These are phyloP conservation scores for Aspergillus bridgeri DNA, from an alignment of 495 filamentous ascomycete species.

Conservation along the genomic window DNA sequence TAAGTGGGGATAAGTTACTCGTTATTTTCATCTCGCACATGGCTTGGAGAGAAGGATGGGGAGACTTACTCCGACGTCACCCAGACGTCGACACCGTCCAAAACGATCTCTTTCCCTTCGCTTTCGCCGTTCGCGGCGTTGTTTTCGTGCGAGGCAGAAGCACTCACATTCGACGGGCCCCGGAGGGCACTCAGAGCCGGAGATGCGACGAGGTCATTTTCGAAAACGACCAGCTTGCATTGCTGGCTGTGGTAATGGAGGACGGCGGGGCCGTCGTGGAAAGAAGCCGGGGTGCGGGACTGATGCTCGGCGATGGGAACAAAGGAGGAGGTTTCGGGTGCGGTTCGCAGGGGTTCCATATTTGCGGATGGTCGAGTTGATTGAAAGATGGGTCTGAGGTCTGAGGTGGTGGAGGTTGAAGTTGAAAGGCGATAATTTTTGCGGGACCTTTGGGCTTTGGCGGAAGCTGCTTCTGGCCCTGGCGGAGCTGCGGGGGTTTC, in stretches of 20 bases:
- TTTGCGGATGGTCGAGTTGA: constrained; percentile 4
- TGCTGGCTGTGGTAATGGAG: constrained; percentile 68
- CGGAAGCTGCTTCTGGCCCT: neutral
- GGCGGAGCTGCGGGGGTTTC: constrained; percentile 1
- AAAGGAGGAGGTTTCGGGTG: constrained; percentile 57
- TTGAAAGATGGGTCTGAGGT: constrained; percentile 1
- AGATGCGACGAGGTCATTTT: constrained; percentile 35
- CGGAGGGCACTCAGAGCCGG: constrained; percentile 32
- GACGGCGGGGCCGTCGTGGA: constrained; percentile 74
- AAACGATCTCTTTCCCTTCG: constrained; percentile 42
- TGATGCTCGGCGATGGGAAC: constrained; percentile 75
- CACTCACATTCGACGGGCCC: constrained; percentile 6
- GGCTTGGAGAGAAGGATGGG: constrained; percentile 1
- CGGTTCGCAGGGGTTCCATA: constrained; percentile 48
- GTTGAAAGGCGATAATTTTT: constrained; percentile 3
- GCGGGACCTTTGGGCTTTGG: constrained; percentile 1
- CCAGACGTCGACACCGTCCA: constrained; percentile 64
- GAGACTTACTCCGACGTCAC: constrained; percentile 69
- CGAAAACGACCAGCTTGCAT: constrained; percentile 55
- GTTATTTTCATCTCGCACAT: neutral
- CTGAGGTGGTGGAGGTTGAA: constrained; percentile 5
- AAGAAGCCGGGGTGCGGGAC: constrained; percentile 77
- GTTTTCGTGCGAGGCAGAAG: neutral
- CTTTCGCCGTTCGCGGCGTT: constrained; percentile 17
- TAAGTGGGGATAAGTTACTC: constrained; percentile 26